Base-by-base conservation (phyloP, 768 basidiomycete species). In the Lentinula boryana region DNA sequence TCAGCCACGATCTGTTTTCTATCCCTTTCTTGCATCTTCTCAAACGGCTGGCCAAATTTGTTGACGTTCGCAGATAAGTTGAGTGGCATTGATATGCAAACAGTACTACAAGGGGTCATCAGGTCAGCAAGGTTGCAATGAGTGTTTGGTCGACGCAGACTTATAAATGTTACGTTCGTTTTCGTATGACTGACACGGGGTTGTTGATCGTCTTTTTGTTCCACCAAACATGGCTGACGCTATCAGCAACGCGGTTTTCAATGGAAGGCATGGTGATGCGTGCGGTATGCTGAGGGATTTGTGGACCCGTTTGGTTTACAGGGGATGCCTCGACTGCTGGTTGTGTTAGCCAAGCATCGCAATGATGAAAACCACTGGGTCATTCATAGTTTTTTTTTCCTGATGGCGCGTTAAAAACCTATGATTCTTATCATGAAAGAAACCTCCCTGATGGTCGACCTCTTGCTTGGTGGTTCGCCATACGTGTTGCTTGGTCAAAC, bases 1-100 rank as follows among this genome's bases (percentile, higher is more conserved):
- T 99, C 97, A 10, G 95, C 86, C 3, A 97, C 90, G 58, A 99
- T 95, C 72, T 98, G 97, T 71, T 95, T 95, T 66, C 94, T 84
- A 71, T 99, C 97, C 41, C 94, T 84, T 72, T 98, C 94, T 40
- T 83, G 89, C 96, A 99, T 98, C 54, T 91, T 85, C 69, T 96
- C 94, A 74, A 98, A 99, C 75, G 4, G 95, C 95, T 93, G 7
- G 27, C n/a, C n/a, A 43, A 35, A 13, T 8, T 5, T 38, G 21
- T 41, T 40, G 53, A 12, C 55, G 46, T 56, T 51, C 41, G 48
- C 18, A 35, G 32, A 23, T 23, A 23, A 23, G 23, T 23, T 23
- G 23, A 23, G 23, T 2, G 23, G 23, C 23, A 23, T 23, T 23
- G 23, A 23, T 23, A 23, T 23, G 23, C 23, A 23, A 87, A 86